Conservation (phyloP, 192 early-diverging fungal genomes). For the Diversispora eburnea region DNA sequence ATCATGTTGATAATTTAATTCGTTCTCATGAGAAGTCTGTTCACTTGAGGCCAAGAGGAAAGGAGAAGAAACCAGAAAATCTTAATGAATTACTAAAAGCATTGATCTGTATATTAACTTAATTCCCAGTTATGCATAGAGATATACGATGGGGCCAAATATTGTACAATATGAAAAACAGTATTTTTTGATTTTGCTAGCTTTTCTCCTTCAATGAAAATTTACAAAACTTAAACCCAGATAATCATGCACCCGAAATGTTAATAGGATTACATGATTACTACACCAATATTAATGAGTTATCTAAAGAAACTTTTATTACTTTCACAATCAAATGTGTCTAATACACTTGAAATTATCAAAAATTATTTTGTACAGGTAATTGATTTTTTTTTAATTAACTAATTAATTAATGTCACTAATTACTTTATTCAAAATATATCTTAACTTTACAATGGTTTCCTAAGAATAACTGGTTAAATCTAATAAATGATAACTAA, state of each 20-base stretch:
- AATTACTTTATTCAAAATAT: conserved; percentile 11
- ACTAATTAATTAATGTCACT: conserved; percentile 20
- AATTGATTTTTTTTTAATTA: conserved; percentile 2
- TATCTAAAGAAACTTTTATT: conserved; percentile 14
- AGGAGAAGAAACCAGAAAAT: conserved; percentile 12
- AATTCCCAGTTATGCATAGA: conserved; percentile 22
- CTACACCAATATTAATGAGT: neutral
- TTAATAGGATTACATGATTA: conserved; percentile 1
- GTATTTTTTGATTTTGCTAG: no score
- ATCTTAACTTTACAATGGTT: conserved; percentile 17
- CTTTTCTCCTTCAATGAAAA: no score
- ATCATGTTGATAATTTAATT: conserved; percentile 14
- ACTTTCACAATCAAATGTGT: conserved; percentile 1
- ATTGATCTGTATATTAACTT: conserved; percentile 23
- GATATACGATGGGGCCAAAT: conserved; percentile 21
- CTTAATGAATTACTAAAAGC: conserved; percentile 15
- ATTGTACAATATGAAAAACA: conserved; percentile 18
- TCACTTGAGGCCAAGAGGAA: conserved; percentile 6
- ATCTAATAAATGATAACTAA: neutral
- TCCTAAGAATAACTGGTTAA: conserved; percentile 10
- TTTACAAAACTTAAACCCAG: conserved; percentile 2
- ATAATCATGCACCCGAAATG: conserved; percentile 20
- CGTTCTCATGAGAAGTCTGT: neutral
- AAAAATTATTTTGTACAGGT: conserved; percentile 1
- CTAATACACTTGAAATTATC: neutral